Base-by-base conservation (phyloP, 1,284 basidiomycete species). In the Xanthoconium separans region DNA sequence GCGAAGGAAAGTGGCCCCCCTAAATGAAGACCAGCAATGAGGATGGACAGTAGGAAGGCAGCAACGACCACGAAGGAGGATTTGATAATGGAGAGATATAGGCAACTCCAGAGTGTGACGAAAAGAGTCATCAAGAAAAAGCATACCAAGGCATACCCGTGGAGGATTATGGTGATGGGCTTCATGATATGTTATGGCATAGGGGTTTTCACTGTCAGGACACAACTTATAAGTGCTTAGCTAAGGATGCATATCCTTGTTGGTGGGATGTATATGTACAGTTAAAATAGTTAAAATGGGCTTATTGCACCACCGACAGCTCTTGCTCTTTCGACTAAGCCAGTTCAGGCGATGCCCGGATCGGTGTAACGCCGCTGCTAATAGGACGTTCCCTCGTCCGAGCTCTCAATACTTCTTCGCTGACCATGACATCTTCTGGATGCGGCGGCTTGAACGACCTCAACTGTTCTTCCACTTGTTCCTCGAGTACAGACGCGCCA, bases 401-500 rank as follows among this genome's bases (percentile, higher is more conserved):
- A 20, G 64, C 56, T 53, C 77, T 70, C 48, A 81, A 68, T 40
- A 56, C 60, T 22, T 70, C 73, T 58, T 82, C 80, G 53, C 73
- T 70, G 13, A 80, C 68, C 80, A 82, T 82, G 36, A 79, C 65
- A 29, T 69, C 71, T 55, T 75, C 72, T 4, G 81, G 80, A 56
- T 82, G 80, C 8, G 80, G 80, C 10, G 80, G 80, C 52, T 70
- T 70, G 66, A 77, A 82, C 15, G 56, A 62, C 54, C 75, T 72
- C 40, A 73, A 56, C 73, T 96, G 95, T 36, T 74, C 65, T 48
- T 78, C 80, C 30, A 95, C 67, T 70, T 98, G 92, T 68, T 93
- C 89, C 31, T 82, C 75, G 13, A 99, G 79, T 1, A 89, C 80
- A 2, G 69, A 53, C 5, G 64, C 37, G 4, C 54, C 69, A 39